Percentiles rank a stretch among this genome's conserved stretches.
phyloP scores from a whole-genome alignment of 768 basidiomycete genomes.

The Pisolithus albus region DNA sequence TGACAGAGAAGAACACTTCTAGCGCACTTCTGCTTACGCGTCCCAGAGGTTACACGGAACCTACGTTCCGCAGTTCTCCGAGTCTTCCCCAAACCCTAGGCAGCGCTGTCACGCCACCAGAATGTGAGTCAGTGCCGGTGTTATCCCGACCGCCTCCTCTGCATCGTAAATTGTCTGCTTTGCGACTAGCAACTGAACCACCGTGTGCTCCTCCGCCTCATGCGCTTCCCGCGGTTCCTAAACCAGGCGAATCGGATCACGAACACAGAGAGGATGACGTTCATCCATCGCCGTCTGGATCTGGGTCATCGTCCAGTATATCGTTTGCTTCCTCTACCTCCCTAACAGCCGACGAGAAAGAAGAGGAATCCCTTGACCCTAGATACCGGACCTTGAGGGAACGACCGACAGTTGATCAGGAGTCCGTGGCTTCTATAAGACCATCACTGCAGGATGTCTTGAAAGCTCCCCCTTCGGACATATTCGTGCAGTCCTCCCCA shows the following conservation, averaged over 20 bases:
- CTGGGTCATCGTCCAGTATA: constrained; percentile 20
- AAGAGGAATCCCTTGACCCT: constrained; percentile 21
- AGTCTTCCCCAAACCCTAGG: constrained; percentile 23
- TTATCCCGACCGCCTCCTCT: constrained; percentile 23
- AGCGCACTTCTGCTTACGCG: constrained; percentile 35
- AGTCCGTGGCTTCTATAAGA: background rate
- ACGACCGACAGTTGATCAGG: background rate
- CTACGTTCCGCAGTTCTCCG: constrained; percentile 24
- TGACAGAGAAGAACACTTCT: constrained; percentile 27
- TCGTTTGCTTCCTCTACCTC: constrained; percentile 39
- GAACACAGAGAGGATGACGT: constrained; percentile 6
- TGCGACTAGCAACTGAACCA: constrained; percentile 34
- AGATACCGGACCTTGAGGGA: constrained; percentile 23
- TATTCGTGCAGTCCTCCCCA: background rate
- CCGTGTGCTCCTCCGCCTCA: constrained; percentile 46
- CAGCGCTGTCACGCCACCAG: constrained; percentile 6
- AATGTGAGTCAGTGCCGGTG: constrained; percentile 6
- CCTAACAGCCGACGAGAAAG: constrained; percentile 22
- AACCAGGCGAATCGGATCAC: background rate
- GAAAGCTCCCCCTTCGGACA: constrained; percentile 2
- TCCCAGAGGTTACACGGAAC: constrained; percentile 45
- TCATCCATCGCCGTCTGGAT: constrained; percentile 4
- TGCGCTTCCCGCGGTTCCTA: constrained; percentile 37
- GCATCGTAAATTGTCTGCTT: constrained; percentile 38
- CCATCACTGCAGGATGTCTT: background rate